phyloP scores from a whole-genome alignment of 257 asterid genomes.

The Fraxinus americana region DNA sequence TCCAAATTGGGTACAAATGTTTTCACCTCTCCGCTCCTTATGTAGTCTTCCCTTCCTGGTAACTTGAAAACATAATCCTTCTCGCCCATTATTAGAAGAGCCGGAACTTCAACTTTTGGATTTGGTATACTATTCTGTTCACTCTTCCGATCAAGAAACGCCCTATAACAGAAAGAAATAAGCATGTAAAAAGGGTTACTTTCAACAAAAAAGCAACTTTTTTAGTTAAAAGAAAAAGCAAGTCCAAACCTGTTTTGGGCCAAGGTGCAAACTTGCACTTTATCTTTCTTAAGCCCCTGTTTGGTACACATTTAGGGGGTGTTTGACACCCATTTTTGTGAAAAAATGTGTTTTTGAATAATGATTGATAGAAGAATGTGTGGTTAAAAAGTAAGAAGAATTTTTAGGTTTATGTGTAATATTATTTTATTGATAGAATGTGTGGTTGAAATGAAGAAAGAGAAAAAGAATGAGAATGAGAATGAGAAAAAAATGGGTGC shows the following conservation, averaged over 20 bases:
- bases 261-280: neutral
- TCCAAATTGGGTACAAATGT: slow-evolving; percentile 40
- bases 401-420: too few species aligned
- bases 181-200: neutral
- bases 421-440: too few species aligned
- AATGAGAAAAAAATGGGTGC: too few species aligned
- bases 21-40: slow-evolving; percentile 41
- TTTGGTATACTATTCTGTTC: slow-evolving; percentile 25
- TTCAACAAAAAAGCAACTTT: too few species aligned
- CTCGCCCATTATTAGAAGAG: slow-evolving; percentile 59
- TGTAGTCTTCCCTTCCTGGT: slow-evolving; percentile 55
- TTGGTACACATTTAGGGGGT: too few species aligned
- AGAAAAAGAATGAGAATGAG: too few species aligned
- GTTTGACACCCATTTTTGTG: too few species aligned
- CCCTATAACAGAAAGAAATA: slow-evolving; percentile 18
- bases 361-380: too few species aligned
- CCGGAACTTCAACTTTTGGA: slow-evolving; percentile 41
- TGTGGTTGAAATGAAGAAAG: too few species aligned
- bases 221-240: slow-evolving; percentile 2
- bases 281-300: neutral
- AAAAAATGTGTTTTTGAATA: too few species aligned
- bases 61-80: slow-evolving; percentile 57
- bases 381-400: too few species aligned
- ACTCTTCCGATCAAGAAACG: neutral
- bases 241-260: slow-evolving; percentile 30